Evolutionary conservation across 352 stramenopile species (phyloP), one percentile per base, ranked within the genome.

Genomic region (Poterioochromonas sp.): DNA sequence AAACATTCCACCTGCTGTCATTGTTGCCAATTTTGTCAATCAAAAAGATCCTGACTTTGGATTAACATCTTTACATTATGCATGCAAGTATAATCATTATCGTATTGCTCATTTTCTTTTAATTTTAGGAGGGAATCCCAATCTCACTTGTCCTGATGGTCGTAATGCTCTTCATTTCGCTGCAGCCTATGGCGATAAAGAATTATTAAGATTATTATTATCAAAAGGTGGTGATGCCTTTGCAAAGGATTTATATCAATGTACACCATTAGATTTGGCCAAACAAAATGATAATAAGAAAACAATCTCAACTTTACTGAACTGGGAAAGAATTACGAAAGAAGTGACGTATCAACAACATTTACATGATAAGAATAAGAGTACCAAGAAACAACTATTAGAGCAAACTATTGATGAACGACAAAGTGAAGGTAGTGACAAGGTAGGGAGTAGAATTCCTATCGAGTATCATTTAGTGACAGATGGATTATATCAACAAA

Each of bases 11-110:
- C 8, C 51, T 32, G 12, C 51, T 8, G 29, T 2, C 51, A 62
- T 12, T 29, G 32, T 1, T 47, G 20, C 58, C 15, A 5, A 44
- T 5, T 15, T 12, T 12, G 15, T 78, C 1, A 40, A 78, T 51
- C 2, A 68, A 26, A 2, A 2, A 20, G 71, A 78, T 44, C 71
- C 71, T 69, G 71, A 78, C 29, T 78, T 43, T 29, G 44, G 71
- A 8, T 20, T 78, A 1, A 78, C 71, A 26, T 0, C 71, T 34
- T 40, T 78, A 44, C 71, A 78, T 35, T 78, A 78, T 53, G 71
- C 71, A 15, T 78, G 71, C 32, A 65, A 51, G 15, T 1, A 51
- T 26, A 37, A 12, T 18, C 49, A 78, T 35, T 20, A 20, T 8
- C 2, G 41, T 35, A 65, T 68, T 34, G 18, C 70, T 15, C 2